These are phyloP conservation scores for Backusella tuberculispora DNA, from an alignment of 192 early-diverging fungal species.

Conservation along the genomic window DNA sequence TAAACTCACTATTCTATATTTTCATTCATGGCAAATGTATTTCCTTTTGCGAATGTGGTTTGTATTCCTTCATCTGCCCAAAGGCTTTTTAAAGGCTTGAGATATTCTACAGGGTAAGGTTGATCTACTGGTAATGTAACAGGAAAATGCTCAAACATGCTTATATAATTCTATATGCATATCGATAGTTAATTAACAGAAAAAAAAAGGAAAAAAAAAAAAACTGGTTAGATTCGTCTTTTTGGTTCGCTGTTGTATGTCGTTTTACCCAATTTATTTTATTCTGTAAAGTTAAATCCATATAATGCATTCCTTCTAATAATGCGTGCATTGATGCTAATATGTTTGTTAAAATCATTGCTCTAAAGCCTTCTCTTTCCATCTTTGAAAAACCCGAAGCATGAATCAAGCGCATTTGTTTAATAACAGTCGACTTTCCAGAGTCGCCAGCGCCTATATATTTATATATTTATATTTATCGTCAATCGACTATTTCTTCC, in stretches of 20 bases:
- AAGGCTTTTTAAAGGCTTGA: conserved; percentile 47
- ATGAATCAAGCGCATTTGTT: conserved; percentile 52
- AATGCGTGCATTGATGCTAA: conserved; percentile 54
- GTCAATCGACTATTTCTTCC: too few species aligned
- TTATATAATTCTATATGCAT: conserved; percentile 23
- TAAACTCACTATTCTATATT: conserved; percentile 56
- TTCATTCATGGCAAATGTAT: conserved; percentile 60
- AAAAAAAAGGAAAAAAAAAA: background rate
- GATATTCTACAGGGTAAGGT: conserved; percentile 48
- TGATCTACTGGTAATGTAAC: conserved; percentile 35
- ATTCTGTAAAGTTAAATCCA: conserved; percentile 34
- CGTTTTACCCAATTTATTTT: conserved; percentile 30
- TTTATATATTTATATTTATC: background rate
- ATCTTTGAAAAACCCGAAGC: conserved; percentile 18
- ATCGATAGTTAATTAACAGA: too few species aligned
- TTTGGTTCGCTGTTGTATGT: background rate
- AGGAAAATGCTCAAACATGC: conserved; percentile 44
- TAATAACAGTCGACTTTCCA: conserved; percentile 58
- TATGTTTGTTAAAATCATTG: conserved; percentile 52
- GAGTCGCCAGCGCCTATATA: conserved; percentile 54
- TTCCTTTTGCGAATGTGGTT: conserved; percentile 43
- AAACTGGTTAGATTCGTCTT: background rate
- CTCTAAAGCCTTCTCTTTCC: conserved; percentile 47
- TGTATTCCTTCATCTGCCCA: conserved; percentile 57
- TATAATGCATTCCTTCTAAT: conserved; percentile 42